Conservation (phyloP, 2,329 filamentous ascomycete genomes). For the Neocucurbitaria cava region DNA sequence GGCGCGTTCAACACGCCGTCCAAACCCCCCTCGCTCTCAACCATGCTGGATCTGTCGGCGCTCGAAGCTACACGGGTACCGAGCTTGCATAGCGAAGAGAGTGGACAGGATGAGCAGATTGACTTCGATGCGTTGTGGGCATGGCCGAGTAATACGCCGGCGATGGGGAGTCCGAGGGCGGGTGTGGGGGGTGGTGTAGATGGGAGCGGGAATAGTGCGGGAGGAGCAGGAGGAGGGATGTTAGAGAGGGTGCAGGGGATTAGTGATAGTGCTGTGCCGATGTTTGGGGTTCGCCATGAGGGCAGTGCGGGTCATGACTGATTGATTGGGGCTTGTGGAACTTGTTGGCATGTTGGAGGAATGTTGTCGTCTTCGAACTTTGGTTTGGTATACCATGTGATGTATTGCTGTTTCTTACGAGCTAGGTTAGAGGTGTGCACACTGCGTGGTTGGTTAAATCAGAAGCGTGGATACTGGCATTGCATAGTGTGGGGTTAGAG, state of each 20-base stretch:
- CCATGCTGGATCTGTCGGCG: slow-evolving; percentile 48
- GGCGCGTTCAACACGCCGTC: slow-evolving; percentile 16
- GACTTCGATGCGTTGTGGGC: slow-evolving; percentile 53
- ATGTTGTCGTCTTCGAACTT: too few relatives aligned
- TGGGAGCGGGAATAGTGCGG: not conserved
- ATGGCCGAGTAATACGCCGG: slow-evolving; percentile 48
- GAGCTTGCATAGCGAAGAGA: slow-evolving; percentile 42
- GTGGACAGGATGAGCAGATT: slow-evolving; percentile 48
- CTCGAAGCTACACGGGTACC: slow-evolving; percentile 44
- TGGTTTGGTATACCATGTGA: too few relatives aligned
- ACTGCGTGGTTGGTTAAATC: not conserved
- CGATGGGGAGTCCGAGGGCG: slow-evolving; percentile 35
- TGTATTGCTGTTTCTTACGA: not conserved
- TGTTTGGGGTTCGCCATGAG: slow-evolving; percentile 38
- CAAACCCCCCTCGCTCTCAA: slow-evolving; percentile 38
- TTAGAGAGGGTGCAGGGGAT: slow-evolving; percentile 31
- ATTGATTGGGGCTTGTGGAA: not conserved
- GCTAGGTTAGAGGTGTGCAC: not conserved
- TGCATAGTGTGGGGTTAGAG: not conserved
- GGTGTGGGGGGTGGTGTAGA: too few relatives aligned
- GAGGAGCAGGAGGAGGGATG: not conserved
- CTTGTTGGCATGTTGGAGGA: too few relatives aligned
- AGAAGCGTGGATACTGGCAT: not conserved
- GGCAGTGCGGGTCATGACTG: not conserved
- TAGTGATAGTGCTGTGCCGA: slow-evolving; percentile 41